phyloP scores from a whole-genome alignment of 306 rosid species.

The Vachellia collinsii region DNA sequence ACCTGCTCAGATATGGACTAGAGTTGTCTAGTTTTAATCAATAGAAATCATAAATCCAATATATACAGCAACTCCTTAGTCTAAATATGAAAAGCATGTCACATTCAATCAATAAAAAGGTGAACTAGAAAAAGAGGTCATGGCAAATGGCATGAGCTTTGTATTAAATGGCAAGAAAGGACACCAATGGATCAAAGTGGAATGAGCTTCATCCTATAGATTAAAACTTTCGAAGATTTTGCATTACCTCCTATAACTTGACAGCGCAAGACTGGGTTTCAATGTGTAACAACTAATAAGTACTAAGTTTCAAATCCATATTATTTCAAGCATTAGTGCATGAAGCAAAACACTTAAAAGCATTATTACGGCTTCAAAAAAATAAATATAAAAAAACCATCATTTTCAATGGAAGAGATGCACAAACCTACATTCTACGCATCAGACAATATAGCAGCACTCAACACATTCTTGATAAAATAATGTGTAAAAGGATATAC shows the following conservation, averaged over 20 bases:
- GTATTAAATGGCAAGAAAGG: background rate
- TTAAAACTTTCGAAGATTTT: background rate
- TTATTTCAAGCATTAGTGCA: background rate
- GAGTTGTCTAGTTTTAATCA: background rate
- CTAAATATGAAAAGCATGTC: background rate
- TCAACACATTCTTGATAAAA: background rate
- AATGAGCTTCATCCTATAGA: background rate
- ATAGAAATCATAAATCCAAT: background rate
- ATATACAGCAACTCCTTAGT: background rate
- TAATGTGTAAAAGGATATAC: background rate
- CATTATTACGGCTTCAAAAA: background rate
- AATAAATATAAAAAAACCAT: background rate
- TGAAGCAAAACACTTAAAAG: background rate
- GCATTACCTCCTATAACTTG: background rate
- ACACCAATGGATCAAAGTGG: background rate
- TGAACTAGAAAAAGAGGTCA: background rate
- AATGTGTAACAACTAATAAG: background rate
- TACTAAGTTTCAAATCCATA: background rate
- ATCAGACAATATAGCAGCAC: background rate
- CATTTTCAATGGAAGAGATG: background rate
- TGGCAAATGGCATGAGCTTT: background rate
- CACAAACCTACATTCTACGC: background rate
- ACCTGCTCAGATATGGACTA: background rate
- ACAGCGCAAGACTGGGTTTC: background rate
- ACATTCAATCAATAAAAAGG: background rate